Evolutionary conservation across 225 moss, liverwort and hornwort genomes (phyloP), one percentile per base, ranked within the genome.

Genomic region (Climacium dendroides): DNA sequence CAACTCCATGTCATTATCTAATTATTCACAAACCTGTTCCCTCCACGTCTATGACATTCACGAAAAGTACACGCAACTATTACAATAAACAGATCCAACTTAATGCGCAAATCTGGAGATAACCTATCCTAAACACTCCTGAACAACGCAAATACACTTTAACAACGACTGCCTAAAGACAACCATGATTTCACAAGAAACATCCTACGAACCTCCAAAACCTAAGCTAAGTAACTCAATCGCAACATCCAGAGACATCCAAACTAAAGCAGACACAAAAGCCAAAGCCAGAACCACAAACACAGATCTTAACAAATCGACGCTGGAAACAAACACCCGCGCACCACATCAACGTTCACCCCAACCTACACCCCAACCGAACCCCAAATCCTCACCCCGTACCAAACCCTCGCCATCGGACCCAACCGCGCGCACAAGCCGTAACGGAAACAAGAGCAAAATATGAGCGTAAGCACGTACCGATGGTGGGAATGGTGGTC

Each of bases 401-500:
- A 57, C 60, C 70, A 78, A 72, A 91, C 84, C 79, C 74, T 83
- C 29, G 43, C 30, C 59, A 66, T 30, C 66, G 24, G 48, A 83
- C 59, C 62, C 7, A 37, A 78, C 66, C 52, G 26, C 39, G 39
- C 35, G 45, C 25, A 43, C n/a, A 57, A 32, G 10, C 14, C 72
- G 52, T 25, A 20, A 37, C 47, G 6, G 37, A 37, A 37, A 17
- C 10, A 26, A 55, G 55, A 37, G 37, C n/a, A 4, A 37, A 26
- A 82, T 0, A 57, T 25, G 55, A 24, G 71, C 11, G 37, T 24
- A 19, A 43, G 65, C 52, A 91, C 95, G 34, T 90, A 96, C 96
- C 96, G 92, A 97, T 97, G 81, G 97, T 97, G 19, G 97, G 96
- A 87, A 97, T 97, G 79, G 97, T 97, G 90, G 97, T 97, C 65